A percentile compares a stretch with the other conserved stretches of the same genome.
These are phyloP conservation scores for Termitomyces sp. DNA, from an alignment of 768 basidiomycete species.

Conservation along the genomic window DNA sequence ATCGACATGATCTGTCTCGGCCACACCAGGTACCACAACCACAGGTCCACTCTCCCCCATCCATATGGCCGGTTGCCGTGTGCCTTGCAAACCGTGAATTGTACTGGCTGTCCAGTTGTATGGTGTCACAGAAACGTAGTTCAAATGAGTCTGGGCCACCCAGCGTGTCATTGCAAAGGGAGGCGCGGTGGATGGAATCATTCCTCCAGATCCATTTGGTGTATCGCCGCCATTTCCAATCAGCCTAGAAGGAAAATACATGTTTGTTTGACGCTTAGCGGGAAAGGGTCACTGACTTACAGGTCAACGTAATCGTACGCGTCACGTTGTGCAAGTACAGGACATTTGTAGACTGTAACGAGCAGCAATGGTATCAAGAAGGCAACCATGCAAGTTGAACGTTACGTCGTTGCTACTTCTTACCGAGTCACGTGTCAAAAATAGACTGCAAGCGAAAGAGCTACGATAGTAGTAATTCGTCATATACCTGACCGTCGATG, in stretches of 20 bases:
- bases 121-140: conserved; percentile 69
- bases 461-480: no score
- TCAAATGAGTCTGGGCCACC: conserved; percentile 75
- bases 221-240: conserved; percentile 72
- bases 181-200: conserved; percentile 71
- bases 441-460: neutral
- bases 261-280: neutral
- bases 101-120: conserved; percentile 52
- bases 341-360: neutral
- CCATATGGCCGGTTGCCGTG: conserved; percentile 85
- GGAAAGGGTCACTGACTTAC: conserved; percentile 11
- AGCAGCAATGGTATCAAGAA: neutral
- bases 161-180: conserved; percentile 86
- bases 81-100: conserved; percentile 75
- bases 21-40: conserved; percentile 52
- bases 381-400: neutral
- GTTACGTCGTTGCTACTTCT: neutral
- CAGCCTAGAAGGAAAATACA: conserved; percentile 23
- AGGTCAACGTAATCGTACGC: conserved; percentile 25
- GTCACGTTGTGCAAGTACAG: conserved; percentile 4
- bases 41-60: conserved; percentile 77
- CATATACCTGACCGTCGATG: no score
- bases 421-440: neutral
- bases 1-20: conserved; percentile 16
- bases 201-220: conserved; percentile 68